Evolutionary conservation across 495 filamentous ascomycete genomes (phyloP).

Genomic region (Chaetomidium leptoderma): DNA sequence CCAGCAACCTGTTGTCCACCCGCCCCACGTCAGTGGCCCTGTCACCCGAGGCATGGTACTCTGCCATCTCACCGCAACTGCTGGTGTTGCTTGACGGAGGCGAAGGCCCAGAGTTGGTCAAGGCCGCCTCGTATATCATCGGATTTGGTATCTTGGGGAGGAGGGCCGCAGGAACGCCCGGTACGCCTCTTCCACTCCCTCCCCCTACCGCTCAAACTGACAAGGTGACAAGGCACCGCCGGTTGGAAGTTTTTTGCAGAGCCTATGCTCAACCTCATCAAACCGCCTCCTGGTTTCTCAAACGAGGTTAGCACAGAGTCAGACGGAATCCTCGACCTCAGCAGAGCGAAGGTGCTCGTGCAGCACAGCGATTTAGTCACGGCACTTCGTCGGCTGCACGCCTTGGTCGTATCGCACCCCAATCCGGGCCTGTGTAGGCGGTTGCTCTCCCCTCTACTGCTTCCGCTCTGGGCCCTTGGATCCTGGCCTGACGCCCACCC

Average conservation of each 20-base stretch:
- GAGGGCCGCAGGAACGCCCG: slow-evolving; percentile 62
- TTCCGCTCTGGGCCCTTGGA: slow-evolving; percentile 66
- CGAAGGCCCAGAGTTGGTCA: slow-evolving; percentile 59
- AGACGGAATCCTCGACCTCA: slow-evolving; percentile 40
- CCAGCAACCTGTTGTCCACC: slow-evolving; percentile 57
- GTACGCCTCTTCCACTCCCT: slow-evolving; percentile 30
- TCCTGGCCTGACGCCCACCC: slow-evolving; percentile 43
- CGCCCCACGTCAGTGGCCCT: slow-evolving; percentile 57
- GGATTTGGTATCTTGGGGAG: slow-evolving; percentile 68
- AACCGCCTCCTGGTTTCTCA: slow-evolving; percentile 41
- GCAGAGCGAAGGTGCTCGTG: slow-evolving; percentile 40
- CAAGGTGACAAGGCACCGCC: slow-evolving; percentile 45
- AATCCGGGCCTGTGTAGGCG: slow-evolving; percentile 71
- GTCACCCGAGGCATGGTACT: slow-evolving; percentile 57
- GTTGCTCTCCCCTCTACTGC: slow-evolving; percentile 57
- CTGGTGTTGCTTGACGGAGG: slow-evolving; percentile 61
- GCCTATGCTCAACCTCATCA: slow-evolving; percentile 59
- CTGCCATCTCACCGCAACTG: slow-evolving; percentile 61
- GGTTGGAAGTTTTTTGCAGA: slow-evolving; percentile 67
- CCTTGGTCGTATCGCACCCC: slow-evolving; percentile 61
- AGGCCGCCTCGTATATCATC: slow-evolving; percentile 66
- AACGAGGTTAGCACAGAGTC: slow-evolving; percentile 14
- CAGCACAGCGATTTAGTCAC: slow-evolving; percentile 38
- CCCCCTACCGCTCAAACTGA: slow-evolving; percentile 1
- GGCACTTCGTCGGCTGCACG: slow-evolving; percentile 54